Percentiles rank a stretch among this genome's conserved stretches.
phyloP scores from a whole-genome alignment of 306 rosid species.

The Mimosa pudica region DNA sequence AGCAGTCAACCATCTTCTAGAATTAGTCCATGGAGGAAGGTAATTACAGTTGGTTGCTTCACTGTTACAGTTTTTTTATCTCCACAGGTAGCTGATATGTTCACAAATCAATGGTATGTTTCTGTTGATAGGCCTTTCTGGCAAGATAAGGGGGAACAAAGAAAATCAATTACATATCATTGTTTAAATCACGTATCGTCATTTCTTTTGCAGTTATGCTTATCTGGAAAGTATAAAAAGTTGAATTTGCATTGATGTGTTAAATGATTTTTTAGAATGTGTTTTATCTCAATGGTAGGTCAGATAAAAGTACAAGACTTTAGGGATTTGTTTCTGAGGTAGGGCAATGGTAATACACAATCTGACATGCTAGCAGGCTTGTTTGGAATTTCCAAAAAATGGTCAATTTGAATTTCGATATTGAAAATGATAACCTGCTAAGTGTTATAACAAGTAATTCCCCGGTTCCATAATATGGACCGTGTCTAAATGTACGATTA shows the following conservation, averaged over 20 bases:
- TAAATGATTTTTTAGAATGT: background rate
- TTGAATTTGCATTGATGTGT: background rate
- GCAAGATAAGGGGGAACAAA: constrained; percentile 1
- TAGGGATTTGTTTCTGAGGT: background rate
- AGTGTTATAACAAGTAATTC: background rate
- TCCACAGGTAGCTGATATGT: background rate
- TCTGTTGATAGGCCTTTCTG: background rate
- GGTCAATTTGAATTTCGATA: background rate
- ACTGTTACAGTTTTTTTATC: background rate
- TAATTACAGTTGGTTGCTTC: constrained; percentile 37
- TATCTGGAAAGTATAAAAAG: background rate
- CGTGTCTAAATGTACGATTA: background rate
- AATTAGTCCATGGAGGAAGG: constrained; percentile 97
- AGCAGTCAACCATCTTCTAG: constrained; percentile 65
- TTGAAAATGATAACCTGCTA: background rate
- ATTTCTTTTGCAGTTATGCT: background rate
- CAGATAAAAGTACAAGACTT: background rate
- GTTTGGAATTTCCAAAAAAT: background rate
- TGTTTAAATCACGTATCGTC: background rate
- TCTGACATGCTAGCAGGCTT: background rate
- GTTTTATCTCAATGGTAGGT: background rate
- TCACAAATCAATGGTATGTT: background rate
- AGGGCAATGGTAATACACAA: background rate
- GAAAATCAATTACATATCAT: background rate
- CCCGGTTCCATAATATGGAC: background rate